A percentile compares a stretch with the other conserved stretches of the same genome.
Evolutionary conservation across 2,329 filamentous ascomycete species (phyloP).

Genomic region (Colletotrichum tofieldiae): DNA sequence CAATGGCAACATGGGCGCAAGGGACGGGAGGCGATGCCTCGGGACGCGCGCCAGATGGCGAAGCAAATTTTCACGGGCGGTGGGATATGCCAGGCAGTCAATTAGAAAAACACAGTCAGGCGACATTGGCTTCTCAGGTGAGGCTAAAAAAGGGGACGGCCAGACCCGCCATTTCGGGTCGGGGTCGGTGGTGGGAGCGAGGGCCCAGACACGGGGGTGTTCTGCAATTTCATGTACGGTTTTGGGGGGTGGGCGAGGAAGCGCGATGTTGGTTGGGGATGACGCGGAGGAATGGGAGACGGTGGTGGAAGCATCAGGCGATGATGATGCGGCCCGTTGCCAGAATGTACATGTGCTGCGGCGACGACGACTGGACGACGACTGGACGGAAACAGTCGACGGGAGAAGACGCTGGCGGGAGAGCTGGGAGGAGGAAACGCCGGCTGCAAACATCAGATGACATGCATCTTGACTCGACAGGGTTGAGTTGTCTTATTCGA

Average conservation of each 20-base stretch:
- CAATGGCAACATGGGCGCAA: not conserved
- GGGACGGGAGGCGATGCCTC: not conserved
- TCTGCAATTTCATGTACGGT: not conserved
- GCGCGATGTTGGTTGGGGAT: not conserved
- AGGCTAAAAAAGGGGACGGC: conserved; percentile 19
- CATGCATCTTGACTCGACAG: conserved; percentile 26
- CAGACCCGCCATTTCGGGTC: conserved; percentile 28
- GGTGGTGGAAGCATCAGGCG: conserved; percentile 22
- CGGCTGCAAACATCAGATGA: conserved; percentile 34
- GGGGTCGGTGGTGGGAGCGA: not conserved
- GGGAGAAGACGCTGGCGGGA: not conserved
- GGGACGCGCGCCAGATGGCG: not conserved
- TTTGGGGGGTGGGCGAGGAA: not conserved
- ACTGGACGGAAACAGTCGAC: conserved; percentile 3
- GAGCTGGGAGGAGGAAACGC: not conserved
- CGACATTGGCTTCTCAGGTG: conserved; percentile 25
- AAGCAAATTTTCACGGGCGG: not conserved
- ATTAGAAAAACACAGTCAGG: conserved; percentile 20
- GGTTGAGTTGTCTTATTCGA: conserved; percentile 29
- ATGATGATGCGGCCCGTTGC: conserved; percentile 26
- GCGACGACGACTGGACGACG: conserved; percentile 6
- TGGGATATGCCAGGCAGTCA: not conserved
- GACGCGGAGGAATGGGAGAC: not conserved
- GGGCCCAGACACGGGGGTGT: not conserved
- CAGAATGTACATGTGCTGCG: not conserved